Percentiles rank a stretch among this genome's conserved stretches.
These are phyloP conservation scores for Mallotus repandus DNA, from an alignment of 441 rosid genomes.

Conservation along the genomic window DNA sequence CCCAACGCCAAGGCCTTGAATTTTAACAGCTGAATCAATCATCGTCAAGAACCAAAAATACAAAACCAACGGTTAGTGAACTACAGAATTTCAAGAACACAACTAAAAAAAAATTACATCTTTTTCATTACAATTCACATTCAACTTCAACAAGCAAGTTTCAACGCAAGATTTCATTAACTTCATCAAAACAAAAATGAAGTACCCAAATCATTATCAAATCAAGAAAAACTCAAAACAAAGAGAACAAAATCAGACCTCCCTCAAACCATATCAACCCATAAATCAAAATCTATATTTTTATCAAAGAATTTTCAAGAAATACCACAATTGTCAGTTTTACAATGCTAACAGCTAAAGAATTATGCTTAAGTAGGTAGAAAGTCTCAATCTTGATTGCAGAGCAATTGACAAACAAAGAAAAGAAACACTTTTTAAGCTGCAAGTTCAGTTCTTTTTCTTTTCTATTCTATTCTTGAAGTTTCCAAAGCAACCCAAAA, in stretches of 20 bases:
- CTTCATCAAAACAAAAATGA: background rate
- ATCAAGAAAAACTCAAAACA: background rate
- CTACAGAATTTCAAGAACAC: background rate
- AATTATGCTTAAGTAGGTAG: background rate
- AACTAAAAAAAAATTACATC: no score
- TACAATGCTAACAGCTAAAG: background rate
- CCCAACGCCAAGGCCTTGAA: conserved; percentile 37
- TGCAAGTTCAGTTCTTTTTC: background rate
- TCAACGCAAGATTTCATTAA: background rate
- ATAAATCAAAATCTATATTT: background rate
- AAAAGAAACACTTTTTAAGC: background rate
- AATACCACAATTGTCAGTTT: background rate
- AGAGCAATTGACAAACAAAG: background rate
- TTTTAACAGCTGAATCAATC: conserved; percentile 16
- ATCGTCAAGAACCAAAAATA: background rate
- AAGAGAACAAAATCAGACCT: background rate
- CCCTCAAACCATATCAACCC: background rate
- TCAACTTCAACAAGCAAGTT: background rate
- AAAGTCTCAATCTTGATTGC: background rate
- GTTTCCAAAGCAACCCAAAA: background rate
- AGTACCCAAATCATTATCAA: background rate
- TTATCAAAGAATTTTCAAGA: background rate
- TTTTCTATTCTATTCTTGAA: background rate
- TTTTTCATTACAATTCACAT: background rate
- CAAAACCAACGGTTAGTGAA: background rate